These are phyloP conservation scores for Pleurotus tuoliensis DNA, from an alignment of 768 basidiomycete genomes.

Conservation along the genomic window DNA sequence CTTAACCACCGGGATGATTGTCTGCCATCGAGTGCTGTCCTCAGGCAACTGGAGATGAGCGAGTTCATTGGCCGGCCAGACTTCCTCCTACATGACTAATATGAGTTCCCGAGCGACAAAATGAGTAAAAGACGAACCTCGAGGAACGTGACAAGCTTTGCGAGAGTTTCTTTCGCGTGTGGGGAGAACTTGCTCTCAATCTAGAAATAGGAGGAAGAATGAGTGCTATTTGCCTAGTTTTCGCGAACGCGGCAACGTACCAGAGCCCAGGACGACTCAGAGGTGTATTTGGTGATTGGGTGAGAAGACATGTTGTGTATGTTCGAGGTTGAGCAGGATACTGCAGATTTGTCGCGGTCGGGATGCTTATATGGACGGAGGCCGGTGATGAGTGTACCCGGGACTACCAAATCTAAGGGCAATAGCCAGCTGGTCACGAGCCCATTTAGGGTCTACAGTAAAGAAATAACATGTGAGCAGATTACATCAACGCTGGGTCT, in stretches of 20 bases:
- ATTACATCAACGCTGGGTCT: too few species aligned
- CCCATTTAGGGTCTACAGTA: too few species aligned
- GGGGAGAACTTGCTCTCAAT: conserved; percentile 92
- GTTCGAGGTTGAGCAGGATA: not conserved
- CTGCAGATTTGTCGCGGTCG: not conserved
- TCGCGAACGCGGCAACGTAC: conserved; percentile 35
- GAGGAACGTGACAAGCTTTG: conserved; percentile 80
- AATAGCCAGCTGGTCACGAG: not conserved
- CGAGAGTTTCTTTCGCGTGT: conserved; percentile 81
- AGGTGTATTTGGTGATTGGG: conserved; percentile 74
- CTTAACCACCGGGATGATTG: conserved; percentile 73
- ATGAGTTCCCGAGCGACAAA: not conserved
- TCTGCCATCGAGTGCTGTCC: conserved; percentile 79
- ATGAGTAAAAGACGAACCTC: conserved; percentile 46
- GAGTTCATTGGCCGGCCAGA: conserved; percentile 72
- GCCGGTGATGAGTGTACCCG: conserved; percentile 1
- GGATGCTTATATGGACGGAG: not conserved
- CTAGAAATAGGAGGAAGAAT: conserved; percentile 28
- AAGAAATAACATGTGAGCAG: not conserved
- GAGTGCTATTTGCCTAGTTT: not conserved
- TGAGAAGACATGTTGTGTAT: conserved; percentile 52
- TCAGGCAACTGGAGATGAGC: conserved; percentile 80
- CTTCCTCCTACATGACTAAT: conserved; percentile 64
- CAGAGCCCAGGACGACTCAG: conserved; percentile 84
- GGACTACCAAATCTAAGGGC: not conserved